Conservation (phyloP, 192 early-diverging fungal genomes). For the Umbelopsis isabellina region DNA sequence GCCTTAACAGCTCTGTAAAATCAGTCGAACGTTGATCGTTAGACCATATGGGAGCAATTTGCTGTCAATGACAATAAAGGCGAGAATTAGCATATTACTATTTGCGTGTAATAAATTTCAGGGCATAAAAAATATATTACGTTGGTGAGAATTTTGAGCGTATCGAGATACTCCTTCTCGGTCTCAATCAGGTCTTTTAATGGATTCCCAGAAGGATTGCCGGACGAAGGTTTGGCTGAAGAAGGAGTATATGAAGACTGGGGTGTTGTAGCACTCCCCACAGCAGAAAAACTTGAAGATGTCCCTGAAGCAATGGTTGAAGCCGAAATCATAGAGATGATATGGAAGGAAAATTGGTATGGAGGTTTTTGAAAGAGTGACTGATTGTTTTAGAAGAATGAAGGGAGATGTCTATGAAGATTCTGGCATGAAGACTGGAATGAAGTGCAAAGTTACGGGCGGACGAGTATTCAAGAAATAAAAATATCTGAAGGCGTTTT, state of each 20-base stretch:
- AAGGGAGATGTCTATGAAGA: background rate
- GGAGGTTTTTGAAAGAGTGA: slow-evolving; percentile 1
- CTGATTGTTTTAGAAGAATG: background rate
- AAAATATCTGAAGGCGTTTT: slow-evolving; percentile 8
- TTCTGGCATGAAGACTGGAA: slow-evolving; percentile 4
- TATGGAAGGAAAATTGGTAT: background rate
- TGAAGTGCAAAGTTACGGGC: background rate
- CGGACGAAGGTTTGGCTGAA: slow-evolving; percentile 22
- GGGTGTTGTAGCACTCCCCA: slow-evolving; percentile 17
- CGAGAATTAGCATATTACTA: background rate
- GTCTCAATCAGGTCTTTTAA: slow-evolving; percentile 57
- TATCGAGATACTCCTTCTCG: slow-evolving; percentile 55
- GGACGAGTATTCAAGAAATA: background rate
- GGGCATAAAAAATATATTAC: slow-evolving; percentile 33
- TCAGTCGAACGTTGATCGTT: slow-evolving; percentile 52
- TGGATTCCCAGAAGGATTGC: slow-evolving; percentile 39
- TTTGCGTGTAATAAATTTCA: background rate
- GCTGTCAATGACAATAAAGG: slow-evolving; percentile 34
- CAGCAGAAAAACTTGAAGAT: background rate
- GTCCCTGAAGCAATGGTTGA: slow-evolving; percentile 30
- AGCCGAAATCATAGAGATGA: slow-evolving; percentile 30
- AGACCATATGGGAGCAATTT: slow-evolving; percentile 58
- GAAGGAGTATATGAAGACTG: slow-evolving; percentile 26
- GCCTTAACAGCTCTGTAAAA: slow-evolving; percentile 49
- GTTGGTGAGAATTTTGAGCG: slow-evolving; percentile 53